Conservation (phyloP, 148 eudicot genomes). For the Agrostemma githago region DNA sequence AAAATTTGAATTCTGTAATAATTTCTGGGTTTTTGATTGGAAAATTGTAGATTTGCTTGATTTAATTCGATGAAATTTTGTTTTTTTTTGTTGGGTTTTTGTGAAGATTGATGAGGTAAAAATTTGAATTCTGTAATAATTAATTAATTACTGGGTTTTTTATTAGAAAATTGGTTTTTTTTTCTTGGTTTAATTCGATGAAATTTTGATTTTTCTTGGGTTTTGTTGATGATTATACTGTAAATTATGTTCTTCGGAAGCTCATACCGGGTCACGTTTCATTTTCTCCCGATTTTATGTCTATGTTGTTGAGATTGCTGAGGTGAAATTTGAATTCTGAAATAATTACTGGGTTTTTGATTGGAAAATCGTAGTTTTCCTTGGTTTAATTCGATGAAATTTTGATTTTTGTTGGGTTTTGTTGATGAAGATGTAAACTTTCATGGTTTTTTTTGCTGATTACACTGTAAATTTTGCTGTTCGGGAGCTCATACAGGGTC, state of each 20-base stretch:
- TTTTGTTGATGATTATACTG: neutral
- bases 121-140: too few species aligned
- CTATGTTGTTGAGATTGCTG: too few species aligned
- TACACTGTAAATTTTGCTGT: too few species aligned
- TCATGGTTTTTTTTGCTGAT: too few species aligned
- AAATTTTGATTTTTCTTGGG: neutral
- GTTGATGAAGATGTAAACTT: too few species aligned
- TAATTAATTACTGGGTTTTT: neutral
- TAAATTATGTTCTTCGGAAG: too few species aligned
- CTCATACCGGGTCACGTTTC: too few species aligned
- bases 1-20: too few species aligned
- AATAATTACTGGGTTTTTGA: neutral
- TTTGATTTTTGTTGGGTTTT: too few species aligned
- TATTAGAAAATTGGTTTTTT: neutral
- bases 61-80: neutral
- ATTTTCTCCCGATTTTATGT: too few species aligned
- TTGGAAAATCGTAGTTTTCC: neutral
- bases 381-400: neutral
- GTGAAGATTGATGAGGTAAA: slow-evolving; percentile 63
- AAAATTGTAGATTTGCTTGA: neutral
- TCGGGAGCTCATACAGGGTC: too few species aligned
- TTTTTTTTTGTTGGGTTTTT: slow-evolving; percentile 3
- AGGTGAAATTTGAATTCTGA: neutral
- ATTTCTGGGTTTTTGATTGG: neutral
- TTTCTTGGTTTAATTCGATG: neutral